phyloP scores from a whole-genome alignment of 495 filamentous ascomycete genomes.

The Poronia punctata region DNA sequence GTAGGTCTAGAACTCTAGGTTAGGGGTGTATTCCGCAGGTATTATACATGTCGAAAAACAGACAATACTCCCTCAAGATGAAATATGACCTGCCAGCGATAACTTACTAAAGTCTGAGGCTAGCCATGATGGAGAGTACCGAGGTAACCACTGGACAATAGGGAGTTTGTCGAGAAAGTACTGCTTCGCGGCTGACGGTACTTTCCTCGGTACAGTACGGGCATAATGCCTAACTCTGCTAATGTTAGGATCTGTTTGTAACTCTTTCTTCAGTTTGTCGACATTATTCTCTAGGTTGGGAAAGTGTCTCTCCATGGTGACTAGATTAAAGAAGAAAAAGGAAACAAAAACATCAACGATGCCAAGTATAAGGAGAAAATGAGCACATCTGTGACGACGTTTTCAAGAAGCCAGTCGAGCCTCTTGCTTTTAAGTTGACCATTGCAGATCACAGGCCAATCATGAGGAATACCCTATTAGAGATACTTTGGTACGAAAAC shows the following conservation, averaged over 20 bases:
- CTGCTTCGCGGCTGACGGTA: constrained; percentile 33
- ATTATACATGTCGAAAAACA: no score
- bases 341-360: no score
- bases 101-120: constrained; percentile 34
- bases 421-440: background rate
- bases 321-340: no score
- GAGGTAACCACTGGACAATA: constrained; percentile 46
- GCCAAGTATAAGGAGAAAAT: no score
- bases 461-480: no score
- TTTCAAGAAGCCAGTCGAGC: background rate
- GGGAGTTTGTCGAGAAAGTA: constrained; percentile 47
- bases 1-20: no score
- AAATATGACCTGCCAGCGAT: background rate
- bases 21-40: no score
- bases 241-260: constrained; percentile 30
- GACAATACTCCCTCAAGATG: background rate
- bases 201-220: constrained; percentile 19
- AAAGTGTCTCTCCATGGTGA: background rate
- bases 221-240: constrained; percentile 28
- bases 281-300: background rate
- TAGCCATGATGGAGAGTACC: constrained; percentile 41
- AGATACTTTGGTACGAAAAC: no score
- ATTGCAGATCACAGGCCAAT: background rate
- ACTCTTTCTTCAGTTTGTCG: constrained; percentile 19
- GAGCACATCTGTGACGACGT: no score